Evolutionary conservation across 1,284 basidiomycete species (phyloP), one percentile per base, ranked within the genome.

Genomic region (Amylostereum areolatum): DNA sequence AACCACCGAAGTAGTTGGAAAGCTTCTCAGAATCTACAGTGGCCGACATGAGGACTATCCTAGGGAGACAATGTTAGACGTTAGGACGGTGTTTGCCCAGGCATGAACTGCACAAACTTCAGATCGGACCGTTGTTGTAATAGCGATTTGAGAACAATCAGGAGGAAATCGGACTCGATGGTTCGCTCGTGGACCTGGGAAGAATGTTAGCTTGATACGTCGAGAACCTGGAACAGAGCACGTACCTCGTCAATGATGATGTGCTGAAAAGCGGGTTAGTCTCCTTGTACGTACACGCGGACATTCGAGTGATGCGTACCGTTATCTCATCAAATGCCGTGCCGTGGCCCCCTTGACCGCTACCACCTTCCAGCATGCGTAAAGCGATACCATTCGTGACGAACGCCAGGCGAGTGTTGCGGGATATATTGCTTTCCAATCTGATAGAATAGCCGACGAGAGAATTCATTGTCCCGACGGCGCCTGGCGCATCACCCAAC

Each of bases 361-460:
- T 80, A 4, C 85, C 83, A 25, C 80, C 80, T 71, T 99, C 97
- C 10, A 99, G 72, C 97, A 99, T 99, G 33, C 97, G 85, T 24
- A 99, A 70, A 0, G 97, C 95, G 57, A 99, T 97, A 62, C 97
- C 97, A 61, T 97, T 94, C 0, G 94, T 97, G 12, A 96, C 86
- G 59, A 87, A 96, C 1, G 88, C 81, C 28, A 96, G 66, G 10
- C 87, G 77, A 0, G 94, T 97, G 46, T 85, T 87, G 45, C 81
- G 78, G 3, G 88, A 86, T 30, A 86, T 86, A 57, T 92, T 88
- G 62, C 86, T 93, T 66, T 99, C 97, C 43, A 99, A 68, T 28
- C 97, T 82, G 54, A 99, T 97, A 3, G 94, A 92, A 64, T 98
- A 98, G 4, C 96, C 97, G 31, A 99, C 90, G 24, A 97, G 73